Evolutionary conservation across 768 basidiomycete species (phyloP).

Genomic region (Rhizopogon roseolus): DNA sequence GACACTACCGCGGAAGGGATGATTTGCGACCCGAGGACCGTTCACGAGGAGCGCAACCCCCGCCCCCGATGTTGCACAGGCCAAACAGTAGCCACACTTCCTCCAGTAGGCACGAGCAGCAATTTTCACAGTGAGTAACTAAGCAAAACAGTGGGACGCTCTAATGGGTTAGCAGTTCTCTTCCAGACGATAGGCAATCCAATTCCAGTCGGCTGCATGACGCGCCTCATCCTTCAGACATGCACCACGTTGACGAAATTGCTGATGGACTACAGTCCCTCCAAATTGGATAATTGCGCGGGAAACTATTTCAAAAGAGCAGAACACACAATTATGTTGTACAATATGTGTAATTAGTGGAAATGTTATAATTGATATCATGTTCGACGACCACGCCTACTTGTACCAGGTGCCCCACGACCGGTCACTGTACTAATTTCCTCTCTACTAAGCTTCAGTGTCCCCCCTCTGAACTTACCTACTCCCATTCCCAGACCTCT

Average conservation of each 20-base stretch:
- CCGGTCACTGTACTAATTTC: constrained; percentile 47
- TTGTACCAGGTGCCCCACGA: background rate
- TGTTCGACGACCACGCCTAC: constrained; percentile 1
- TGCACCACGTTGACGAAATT: constrained; percentile 16
- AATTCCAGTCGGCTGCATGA: constrained; percentile 13
- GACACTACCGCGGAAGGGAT: background rate
- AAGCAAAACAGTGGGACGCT: background rate
- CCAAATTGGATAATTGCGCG: constrained; percentile 12
- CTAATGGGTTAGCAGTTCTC: constrained; percentile 7
- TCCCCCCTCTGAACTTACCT: constrained; percentile 68
- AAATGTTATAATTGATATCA: constrained; percentile 3
- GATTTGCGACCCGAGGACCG: background rate
- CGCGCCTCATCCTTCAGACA: constrained; percentile 10
- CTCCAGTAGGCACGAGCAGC: constrained; percentile 10
- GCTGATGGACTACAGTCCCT: constrained; percentile 16
- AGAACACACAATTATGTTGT: background rate
- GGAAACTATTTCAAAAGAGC: background rate
- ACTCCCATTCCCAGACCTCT: constrained; percentile 76
- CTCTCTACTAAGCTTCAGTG: constrained; percentile 55
- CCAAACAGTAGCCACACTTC: constrained; percentile 13
- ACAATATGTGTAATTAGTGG: background rate
- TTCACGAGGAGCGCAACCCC: constrained; percentile 16
- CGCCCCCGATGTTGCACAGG: constrained; percentile 8
- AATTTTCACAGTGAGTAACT: constrained; percentile 15
- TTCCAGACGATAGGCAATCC: constrained; percentile 22